These are phyloP conservation scores for Boechera stricta DNA, from an alignment of 345 rosid species.

Conservation along the genomic window DNA sequence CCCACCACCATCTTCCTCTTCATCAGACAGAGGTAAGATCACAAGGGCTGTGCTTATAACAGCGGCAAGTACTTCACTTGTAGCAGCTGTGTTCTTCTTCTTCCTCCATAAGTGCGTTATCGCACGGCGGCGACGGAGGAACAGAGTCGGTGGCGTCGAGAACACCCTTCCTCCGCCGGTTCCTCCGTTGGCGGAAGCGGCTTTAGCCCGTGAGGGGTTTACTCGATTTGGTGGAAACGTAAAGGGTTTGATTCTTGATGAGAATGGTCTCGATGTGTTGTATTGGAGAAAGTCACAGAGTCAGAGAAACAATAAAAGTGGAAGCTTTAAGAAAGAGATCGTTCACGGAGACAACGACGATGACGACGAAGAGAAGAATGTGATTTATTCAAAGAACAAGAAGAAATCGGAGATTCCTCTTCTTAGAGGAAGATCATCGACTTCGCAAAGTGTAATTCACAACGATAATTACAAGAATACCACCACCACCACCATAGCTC, in stretches of 20 bases:
- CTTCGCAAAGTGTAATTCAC: constrained; percentile 50
- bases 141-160: constrained; percentile 26
- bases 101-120: constrained; percentile 42
- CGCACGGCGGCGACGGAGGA: constrained; percentile 40
- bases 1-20: constrained; percentile 20
- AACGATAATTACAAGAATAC: constrained; percentile 13
- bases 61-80: constrained; percentile 63
- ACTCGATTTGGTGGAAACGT: constrained; percentile 48
- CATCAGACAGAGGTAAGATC: constrained; percentile 41
- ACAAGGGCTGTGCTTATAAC: constrained; percentile 69
- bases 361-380: constrained; percentile 32
- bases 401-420: constrained; percentile 62
- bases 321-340: constrained; percentile 31
- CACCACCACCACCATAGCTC: neutral
- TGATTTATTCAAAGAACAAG: constrained; percentile 25
- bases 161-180: constrained; percentile 28
- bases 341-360: neutral
- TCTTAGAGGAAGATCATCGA: constrained; percentile 68
- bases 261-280: constrained; percentile 59
- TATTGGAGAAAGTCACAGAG: constrained; percentile 54
- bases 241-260: constrained; percentile 54
- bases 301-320: constrained; percentile 29
- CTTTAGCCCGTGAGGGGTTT: constrained; percentile 45
- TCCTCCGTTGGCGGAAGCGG: constrained; percentile 27
- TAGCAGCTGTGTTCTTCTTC: constrained; percentile 64